Evolutionary conservation across 129 eudicot genomes (phyloP).

Genomic region (carrot (Daucus carota)): DH1_v3.0 NC_030384.2:36127501-36128000

Average conservation of each 20-base stretch:
- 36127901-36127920: constrained; percentile 54
- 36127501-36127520: no score
- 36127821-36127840: constrained; percentile 9
- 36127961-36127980: constrained; percentile 46
- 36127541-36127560: no score
- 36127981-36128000: constrained; percentile 35
- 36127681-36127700: no score
- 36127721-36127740: neutral
- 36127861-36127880: constrained; percentile 26
- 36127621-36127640: no score
- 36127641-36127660: no score
- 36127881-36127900: constrained; percentile 19
- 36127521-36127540: no score
- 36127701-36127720: no score
- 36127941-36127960: constrained; percentile 35
- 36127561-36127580: no score
- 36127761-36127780: neutral
- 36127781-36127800: neutral
- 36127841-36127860: constrained; percentile 18
- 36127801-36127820: neutral
- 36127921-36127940: constrained; percentile 31
- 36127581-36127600: no score
- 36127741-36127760: neutral
- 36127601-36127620: no score
- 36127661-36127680: no score